Percentiles rank a stretch among this genome's conserved stretches.
phyloP scores from a whole-genome alignment of 305 asterid genomes.

The Petunia hybrid region DNA sequence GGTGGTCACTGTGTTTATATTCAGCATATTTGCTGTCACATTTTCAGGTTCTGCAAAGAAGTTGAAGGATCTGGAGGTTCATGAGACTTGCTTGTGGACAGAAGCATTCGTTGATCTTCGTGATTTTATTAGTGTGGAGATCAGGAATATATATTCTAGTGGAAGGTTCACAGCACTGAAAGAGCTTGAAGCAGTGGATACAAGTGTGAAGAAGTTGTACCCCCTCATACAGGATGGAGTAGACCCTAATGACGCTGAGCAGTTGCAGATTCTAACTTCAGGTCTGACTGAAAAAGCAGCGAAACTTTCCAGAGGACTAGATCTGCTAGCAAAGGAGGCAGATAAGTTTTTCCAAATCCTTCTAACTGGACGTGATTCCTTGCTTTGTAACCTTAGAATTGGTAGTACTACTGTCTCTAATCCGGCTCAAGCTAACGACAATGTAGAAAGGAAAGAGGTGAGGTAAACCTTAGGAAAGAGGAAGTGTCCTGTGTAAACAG shows the following conservation, averaged over 20 bases:
- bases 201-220: slow-evolving; percentile 47
- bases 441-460: slow-evolving; percentile 45
- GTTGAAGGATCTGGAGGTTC: slow-evolving; percentile 51
- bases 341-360: slow-evolving; percentile 65
- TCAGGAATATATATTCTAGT: slow-evolving; percentile 39
- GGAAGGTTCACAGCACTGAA: slow-evolving; percentile 46
- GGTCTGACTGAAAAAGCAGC: slow-evolving; percentile 46
- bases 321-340: slow-evolving; percentile 56
- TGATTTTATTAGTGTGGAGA: slow-evolving; percentile 47
- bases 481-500: slow-evolving; percentile 29
- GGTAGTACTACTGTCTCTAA: slow-evolving; percentile 46
- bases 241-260: slow-evolving; percentile 40
- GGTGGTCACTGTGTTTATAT: slow-evolving; percentile 60
- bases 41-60: slow-evolving; percentile 59
- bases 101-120: slow-evolving; percentile 57
- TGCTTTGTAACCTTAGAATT: slow-evolving; percentile 68
- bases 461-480: slow-evolving; percentile 43
- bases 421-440: slow-evolving; percentile 28
- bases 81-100: slow-evolving; percentile 59
- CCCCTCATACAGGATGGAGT: slow-evolving; percentile 50
- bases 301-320: slow-evolving; percentile 51
- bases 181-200: slow-evolving; percentile 59
- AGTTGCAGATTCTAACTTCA: slow-evolving; percentile 37
- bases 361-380: slow-evolving; percentile 63
- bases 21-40: slow-evolving; percentile 57